Percentiles rank a stretch among this genome's conserved stretches.
Conservation (phyloP, 1,139 yeast genomes). For the Suhomyces panamericanus region DNA sequence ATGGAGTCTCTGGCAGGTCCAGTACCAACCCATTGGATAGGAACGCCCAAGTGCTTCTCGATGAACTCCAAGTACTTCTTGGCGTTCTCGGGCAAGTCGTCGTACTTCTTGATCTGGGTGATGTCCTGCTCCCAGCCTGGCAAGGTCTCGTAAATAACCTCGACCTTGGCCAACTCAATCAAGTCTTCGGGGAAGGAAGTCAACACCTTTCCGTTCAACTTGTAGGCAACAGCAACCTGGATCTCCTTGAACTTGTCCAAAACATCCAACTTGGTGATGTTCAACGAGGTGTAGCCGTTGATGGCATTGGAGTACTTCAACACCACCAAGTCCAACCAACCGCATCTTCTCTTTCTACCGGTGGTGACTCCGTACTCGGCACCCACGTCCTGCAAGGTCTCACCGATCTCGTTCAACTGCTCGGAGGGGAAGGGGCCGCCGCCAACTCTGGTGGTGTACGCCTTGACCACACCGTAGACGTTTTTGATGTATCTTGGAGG, state of each 20-base stretch:
- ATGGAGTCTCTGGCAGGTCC: conserved; percentile 95
- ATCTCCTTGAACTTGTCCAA: conserved; percentile 87
- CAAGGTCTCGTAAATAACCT: conserved; percentile 82
- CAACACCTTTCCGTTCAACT: conserved; percentile 70
- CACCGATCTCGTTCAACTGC: conserved; percentile 86
- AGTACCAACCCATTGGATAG: conserved; percentile 96
- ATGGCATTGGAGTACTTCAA: conserved; percentile 85
- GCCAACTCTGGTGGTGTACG: conserved; percentile 98
- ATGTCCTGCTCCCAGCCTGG: conserved; percentile 95
- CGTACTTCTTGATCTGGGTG: conserved; percentile 65
- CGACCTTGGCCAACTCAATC: conserved; percentile 76
- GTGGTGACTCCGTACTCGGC: conserved; percentile 98
- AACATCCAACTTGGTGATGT: conserved; percentile 94
- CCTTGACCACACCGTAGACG: conserved; percentile 95
- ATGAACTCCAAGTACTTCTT: conserved; percentile 78
- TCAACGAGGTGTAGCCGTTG: conserved; percentile 92
- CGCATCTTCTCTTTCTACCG: conserved; percentile 99
- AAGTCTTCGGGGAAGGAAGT: conserved; percentile 92
- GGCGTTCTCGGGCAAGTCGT: conserved; percentile 85
- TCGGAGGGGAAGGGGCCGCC: conserved; percentile 99
- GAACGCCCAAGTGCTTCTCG: conserved; percentile 80
- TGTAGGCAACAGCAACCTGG: conserved; percentile 82
- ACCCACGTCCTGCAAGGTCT: conserved; percentile 84
- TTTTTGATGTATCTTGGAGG: conserved; percentile 83
- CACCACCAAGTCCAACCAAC: conserved; percentile 97